Evolutionary conservation across 2,329 filamentous ascomycete species (phyloP).

Genomic region (Aspergillus sp.): DNA sequence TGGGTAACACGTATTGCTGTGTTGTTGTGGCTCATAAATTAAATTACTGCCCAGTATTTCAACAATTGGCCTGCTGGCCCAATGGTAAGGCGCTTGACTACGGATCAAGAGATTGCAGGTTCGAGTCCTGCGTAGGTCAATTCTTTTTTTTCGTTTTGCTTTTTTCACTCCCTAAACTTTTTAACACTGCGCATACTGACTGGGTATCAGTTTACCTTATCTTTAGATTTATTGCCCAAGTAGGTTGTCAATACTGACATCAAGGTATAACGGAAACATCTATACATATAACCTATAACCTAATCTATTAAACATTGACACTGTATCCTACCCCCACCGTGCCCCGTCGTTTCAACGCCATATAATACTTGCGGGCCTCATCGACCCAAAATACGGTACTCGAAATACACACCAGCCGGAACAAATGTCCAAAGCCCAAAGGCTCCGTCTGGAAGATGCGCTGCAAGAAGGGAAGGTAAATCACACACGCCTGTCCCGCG

Average conservation of each 20-base stretch:
- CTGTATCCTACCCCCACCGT: constrained; percentile 44
- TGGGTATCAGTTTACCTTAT: no score
- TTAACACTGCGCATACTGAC: no score
- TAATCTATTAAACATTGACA: constrained; percentile 38
- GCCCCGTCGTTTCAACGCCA: constrained; percentile 33
- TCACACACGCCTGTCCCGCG: constrained; percentile 82
- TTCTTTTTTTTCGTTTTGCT: not conserved
- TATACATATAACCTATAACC: constrained; percentile 3
- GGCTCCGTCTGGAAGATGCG: constrained; percentile 95
- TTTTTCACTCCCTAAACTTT: not conserved
- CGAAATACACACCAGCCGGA: constrained; percentile 71
- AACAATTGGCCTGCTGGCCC: constrained; percentile 22
- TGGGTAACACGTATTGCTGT: no score
- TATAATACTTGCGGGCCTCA: constrained; percentile 76
- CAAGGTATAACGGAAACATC: not conserved
- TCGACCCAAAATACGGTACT: constrained; percentile 96
- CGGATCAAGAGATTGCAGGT: constrained; percentile 53
- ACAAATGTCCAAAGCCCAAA: constrained; percentile 70
- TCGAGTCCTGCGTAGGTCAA: constrained; percentile 45
- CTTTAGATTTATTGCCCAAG: not conserved
- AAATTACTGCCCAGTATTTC: not conserved
- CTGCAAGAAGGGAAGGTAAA: constrained; percentile 93
- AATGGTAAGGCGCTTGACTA: constrained; percentile 29
- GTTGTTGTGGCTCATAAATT: no score
- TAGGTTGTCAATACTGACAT: not conserved